These are phyloP conservation scores for Oryza meridionalis DNA, from an alignment of 176 grass and related monocot genomes.

Conservation along the genomic window DNA sequence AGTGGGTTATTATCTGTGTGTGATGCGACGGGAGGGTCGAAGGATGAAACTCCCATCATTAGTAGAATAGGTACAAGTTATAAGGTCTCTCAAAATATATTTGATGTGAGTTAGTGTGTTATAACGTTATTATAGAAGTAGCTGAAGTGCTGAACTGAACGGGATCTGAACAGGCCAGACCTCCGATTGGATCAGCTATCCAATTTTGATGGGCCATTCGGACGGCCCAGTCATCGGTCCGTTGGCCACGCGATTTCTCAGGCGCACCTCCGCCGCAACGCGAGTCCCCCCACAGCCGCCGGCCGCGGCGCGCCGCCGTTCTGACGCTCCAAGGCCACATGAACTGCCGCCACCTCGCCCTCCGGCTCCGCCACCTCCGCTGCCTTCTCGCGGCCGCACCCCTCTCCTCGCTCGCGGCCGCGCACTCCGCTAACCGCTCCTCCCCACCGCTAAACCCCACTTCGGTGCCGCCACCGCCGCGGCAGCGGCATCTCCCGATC, in stretches of 20 bases:
- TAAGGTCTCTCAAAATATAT: too few relatives aligned
- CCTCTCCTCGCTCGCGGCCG: background rate
- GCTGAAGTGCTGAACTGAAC: too few relatives aligned
- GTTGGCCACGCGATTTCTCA: background rate
- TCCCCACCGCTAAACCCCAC: background rate
- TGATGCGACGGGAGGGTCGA: too few relatives aligned
- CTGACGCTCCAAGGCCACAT: slow-evolving; percentile 13
- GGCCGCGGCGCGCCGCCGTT: background rate
- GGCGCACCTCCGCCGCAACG: background rate
- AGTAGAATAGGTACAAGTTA: too few relatives aligned
- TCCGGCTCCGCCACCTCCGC: slow-evolving; percentile 39
- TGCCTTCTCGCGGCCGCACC: slow-evolving; percentile 39
- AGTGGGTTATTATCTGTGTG: too few relatives aligned
- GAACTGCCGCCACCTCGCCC: slow-evolving; percentile 32
- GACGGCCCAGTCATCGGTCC: background rate
- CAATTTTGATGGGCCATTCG: background rate
- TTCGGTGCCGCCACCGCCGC: background rate
- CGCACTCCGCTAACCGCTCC: background rate
- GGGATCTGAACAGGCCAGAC: background rate
- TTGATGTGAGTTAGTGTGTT: too few relatives aligned
- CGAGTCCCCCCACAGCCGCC: background rate
- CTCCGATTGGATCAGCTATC: too few relatives aligned
- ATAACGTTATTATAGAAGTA: too few relatives aligned
- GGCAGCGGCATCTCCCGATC: background rate
- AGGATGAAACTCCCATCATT: too few relatives aligned